Conservation (phyloP, 371 early-diverging fungal species). For the Mucor indicus region DNA sequence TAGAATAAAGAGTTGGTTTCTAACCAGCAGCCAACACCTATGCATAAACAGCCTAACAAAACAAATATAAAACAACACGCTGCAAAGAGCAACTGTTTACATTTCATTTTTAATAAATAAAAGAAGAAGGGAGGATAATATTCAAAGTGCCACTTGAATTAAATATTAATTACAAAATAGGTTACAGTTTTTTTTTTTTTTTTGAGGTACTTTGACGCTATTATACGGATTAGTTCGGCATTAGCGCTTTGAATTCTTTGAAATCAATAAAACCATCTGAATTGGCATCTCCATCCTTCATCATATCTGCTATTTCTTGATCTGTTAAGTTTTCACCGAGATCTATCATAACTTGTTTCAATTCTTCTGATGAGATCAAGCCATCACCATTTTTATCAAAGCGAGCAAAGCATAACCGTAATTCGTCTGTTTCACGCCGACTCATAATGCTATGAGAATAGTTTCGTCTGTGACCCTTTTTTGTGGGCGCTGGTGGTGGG, state of each 20-base stretch:
- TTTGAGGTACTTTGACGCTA: no score
- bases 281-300: slow-evolving; percentile 76
- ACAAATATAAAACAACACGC: no score
- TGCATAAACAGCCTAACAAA: no score
- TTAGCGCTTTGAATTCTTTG: slow-evolving; percentile 58
- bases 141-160: no score
- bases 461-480: background rate
- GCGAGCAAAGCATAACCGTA: slow-evolving; percentile 62
- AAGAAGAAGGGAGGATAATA: no score
- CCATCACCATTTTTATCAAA: slow-evolving; percentile 80
- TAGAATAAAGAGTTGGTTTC: no score
- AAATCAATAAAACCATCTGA: slow-evolving; percentile 65
- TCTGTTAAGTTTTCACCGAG: slow-evolving; percentile 70
- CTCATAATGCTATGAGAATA: slow-evolving; percentile 20
- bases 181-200: no score
- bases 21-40: no score
- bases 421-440: slow-evolving; percentile 53
- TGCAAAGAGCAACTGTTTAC: no score
- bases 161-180: no score
- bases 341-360: slow-evolving; percentile 68
- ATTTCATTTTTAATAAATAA: no score
- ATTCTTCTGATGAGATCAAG: slow-evolving; percentile 62
- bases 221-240: no score
- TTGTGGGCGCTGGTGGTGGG: background rate
- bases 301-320: slow-evolving; percentile 81